Base-by-base conservation (phyloP, 2,329 filamentous ascomycete species). In the Clonostachys rosea region DNA sequence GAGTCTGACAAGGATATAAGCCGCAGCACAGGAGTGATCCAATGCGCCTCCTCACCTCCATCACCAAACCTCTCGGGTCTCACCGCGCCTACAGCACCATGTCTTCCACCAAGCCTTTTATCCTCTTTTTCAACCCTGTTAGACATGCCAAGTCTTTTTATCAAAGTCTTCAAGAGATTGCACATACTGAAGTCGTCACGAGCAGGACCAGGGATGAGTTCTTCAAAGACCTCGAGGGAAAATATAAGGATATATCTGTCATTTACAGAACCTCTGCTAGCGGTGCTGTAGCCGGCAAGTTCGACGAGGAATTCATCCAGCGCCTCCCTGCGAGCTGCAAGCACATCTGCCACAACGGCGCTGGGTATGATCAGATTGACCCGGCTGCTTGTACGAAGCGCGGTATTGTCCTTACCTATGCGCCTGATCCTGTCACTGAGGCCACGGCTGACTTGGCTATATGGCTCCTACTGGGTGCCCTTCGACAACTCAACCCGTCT, bases 311-410 rank as follows among this genome's bases (percentile, higher is more conserved):
- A 58, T 60, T 88, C 42, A 65, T 86, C 42, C 60, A 69, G 35
- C 68, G 62, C 42, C 56, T 74, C 11, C 71, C 71, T 1, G 52
- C 62, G 40, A 61, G 57, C 5, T 53, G 74, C 46, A 67, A 66
- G 50, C 74, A 67, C 49, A 62, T 76, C 43, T 70, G 63, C 34
- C 73, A 76, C 45, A 61, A 58, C 40, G 56, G 61, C 24, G 61
- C 59, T 6, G 86, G 86, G 16, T 90, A 89, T 62, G 86, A 89
- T 57, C 82, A 88, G 61, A 71, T 89, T 49, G 81, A 87, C 56
- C 71, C 86, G 5, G 61, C 76, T 45, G 80, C 83, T 30, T 87
- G 84, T 65, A 81, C 77, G 2, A 24, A 49, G 9, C 50, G 48
- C 5, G 44, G 42, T 46, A n/a, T 56, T 10, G 9, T 30, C 24